Percentiles rank a stretch among this genome's conserved stretches.
Conservation (phyloP, 257 asterid genomes). For the Coffea eugenioides region DNA sequence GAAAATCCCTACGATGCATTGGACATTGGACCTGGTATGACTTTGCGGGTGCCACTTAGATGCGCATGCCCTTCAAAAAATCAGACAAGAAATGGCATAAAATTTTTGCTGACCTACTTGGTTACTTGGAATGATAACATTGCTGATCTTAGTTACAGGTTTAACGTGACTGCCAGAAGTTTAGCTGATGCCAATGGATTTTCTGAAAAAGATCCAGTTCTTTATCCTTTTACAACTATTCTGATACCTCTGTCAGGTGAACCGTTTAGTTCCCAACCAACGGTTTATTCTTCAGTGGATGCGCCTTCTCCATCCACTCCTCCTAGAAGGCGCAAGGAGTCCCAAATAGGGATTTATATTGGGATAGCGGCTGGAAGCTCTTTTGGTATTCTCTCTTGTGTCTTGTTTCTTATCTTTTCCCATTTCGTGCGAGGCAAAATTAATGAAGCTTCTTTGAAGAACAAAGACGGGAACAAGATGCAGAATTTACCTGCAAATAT, state of each 20-base stretch:
- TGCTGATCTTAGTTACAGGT: conserved; percentile 32
- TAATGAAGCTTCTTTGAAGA: not conserved
- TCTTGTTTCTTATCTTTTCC: conserved; percentile 24
- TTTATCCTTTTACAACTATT: conserved; percentile 59
- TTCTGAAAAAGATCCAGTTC: conserved; percentile 21
- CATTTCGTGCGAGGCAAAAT: conserved; percentile 16
- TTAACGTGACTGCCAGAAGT: conserved; percentile 35
- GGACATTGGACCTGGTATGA: conserved; percentile 26
- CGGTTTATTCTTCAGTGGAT: not conserved
- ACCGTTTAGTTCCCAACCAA: conserved; percentile 37
- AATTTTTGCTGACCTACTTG: conserved; percentile 50
- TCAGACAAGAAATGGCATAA: conserved; percentile 39
- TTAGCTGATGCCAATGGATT: conserved; percentile 55
- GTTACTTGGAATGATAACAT: conserved; percentile 37
- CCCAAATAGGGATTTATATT: conserved; percentile 25
- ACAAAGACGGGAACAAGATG: conserved; percentile 17
- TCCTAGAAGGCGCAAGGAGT: conserved; percentile 14
- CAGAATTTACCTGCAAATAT: conserved; percentile 30
- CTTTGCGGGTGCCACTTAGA: conserved; percentile 53
- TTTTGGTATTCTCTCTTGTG: conserved; percentile 40
- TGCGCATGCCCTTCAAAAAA: conserved; percentile 66
- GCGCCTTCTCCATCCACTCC: conserved; percentile 6
- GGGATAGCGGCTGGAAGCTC: conserved; percentile 53
- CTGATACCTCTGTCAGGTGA: conserved; percentile 45
- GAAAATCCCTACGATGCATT: conserved; percentile 31